Base-by-base conservation (phyloP, 345 rosid species). In the Gossypium ekmanianum region DNA sequence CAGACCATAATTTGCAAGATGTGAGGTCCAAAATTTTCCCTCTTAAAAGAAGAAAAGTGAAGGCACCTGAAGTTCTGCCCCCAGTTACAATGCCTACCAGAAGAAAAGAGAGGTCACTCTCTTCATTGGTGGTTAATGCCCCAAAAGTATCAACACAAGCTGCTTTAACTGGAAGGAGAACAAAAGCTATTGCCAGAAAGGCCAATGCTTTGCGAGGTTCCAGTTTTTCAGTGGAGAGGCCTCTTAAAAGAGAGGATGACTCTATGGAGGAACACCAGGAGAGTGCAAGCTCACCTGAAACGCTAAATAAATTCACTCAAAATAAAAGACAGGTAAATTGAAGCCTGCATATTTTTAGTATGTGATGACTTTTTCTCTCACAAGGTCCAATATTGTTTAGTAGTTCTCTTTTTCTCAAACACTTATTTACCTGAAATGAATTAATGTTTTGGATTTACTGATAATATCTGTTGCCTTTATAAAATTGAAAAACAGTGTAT, bases 21-120 rank as follows among this genome's bases (percentile, higher is more conserved):
- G 84, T 95, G 79, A 86, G 94, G 80, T 85, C 91, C 61, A 95
- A 85, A 88, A 81, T 95, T 48, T 95, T 95, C 81, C 97, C 98
- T 77, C 83, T 82, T 3, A 93, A 85, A 82, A 82, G 92, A 76
- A 90, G 84, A 83, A 95, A 89, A 67, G 88, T 87, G 75, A 83
- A 74, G 79, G 86, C 93, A 58, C 82, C 92, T 70, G 90, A 89
- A 81, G 80, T 84, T 77, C 84, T 79, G 48, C 85, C 93, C 45
- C 83, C 91, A 0, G 77, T 84, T 78, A 58, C 87, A 73, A 78
- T 90, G 76, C 92, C 96, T 55, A 84, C 88, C 72, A 90, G 89
- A 85, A 91, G 98, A 82, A 95, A 95, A 81, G 99, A 95, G 83
- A 87, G 98, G 82, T 95, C 99, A 48, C 87, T 95, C 79, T 91